phyloP scores from a whole-genome alignment of 2,329 filamentous ascomycete species.

The Fusarium annulatum region DNA sequence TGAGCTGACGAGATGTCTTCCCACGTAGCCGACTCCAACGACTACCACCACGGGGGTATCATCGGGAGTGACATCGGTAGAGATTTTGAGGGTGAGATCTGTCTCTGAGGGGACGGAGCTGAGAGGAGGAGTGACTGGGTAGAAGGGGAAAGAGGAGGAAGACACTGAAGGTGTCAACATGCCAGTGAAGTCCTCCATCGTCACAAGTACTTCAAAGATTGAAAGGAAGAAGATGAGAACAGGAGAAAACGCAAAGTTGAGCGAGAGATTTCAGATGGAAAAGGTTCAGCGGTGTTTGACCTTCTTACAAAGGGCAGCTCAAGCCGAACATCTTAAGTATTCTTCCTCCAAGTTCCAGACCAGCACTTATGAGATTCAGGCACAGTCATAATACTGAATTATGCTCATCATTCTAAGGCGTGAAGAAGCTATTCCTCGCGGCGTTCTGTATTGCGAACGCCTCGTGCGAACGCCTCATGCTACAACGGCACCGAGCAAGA shows the following conservation, averaged over 20 bases:
- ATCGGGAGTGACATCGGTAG: background rate
- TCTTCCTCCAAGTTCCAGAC: background rate
- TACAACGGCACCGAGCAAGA: background rate
- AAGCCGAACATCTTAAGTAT: background rate
- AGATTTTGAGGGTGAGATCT: background rate
- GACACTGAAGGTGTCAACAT: background rate
- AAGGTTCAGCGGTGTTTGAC: background rate
- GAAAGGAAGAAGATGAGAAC: background rate
- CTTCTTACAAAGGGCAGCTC: background rate
- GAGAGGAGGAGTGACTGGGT: background rate
- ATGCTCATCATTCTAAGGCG: too few relatives aligned
- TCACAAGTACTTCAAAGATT: rapidly evolving
- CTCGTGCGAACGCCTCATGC: too few relatives aligned
- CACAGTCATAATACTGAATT: background rate
- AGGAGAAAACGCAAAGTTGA: rapidly evolving
- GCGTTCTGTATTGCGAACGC: too few relatives aligned
- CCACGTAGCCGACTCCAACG: background rate
- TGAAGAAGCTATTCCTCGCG: too few relatives aligned
- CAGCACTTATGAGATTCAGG: background rate
- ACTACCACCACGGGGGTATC: background rate
- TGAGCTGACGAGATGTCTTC: background rate
- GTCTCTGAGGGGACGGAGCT: background rate
- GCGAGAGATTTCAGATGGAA: rapidly evolving
- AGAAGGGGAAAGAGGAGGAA: background rate
- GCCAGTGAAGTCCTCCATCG: background rate